phyloP scores from a whole-genome alignment of 768 basidiomycete genomes.

The Boletellus ananiceps region DNA sequence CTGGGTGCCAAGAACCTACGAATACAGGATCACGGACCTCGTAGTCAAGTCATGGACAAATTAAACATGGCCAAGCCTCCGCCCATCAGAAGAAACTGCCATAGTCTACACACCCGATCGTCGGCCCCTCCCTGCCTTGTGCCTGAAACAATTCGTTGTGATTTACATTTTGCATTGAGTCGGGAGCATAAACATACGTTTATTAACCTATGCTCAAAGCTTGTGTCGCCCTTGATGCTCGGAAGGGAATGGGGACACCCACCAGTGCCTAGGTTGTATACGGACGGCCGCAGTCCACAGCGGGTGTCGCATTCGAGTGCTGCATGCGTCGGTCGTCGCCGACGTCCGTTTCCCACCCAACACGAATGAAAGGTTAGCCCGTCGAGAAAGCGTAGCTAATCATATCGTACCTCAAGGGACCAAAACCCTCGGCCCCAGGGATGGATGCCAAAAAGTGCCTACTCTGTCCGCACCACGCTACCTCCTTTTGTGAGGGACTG shows the following conservation, averaged over 20 bases:
- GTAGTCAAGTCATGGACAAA: slow-evolving; percentile 1
- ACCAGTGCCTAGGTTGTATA: neutral
- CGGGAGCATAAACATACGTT: too few species aligned
- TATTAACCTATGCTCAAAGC: too few species aligned
- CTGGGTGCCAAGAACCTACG: neutral
- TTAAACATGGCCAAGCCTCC: slow-evolving; percentile 6
- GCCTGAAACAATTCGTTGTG: slow-evolving; percentile 13
- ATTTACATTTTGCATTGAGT: slow-evolving; percentile 16
- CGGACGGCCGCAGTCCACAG: too few species aligned
- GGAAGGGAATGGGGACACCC: neutral
- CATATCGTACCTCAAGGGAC: slow-evolving; percentile 9
- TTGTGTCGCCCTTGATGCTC: neutral
- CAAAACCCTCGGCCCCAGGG: slow-evolving; percentile 27
- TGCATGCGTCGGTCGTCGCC: neutral
- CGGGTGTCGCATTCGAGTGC: neutral
- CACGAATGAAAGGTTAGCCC: neutral
- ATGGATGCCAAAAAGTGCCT: neutral
- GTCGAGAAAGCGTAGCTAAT: slow-evolving; percentile 6
- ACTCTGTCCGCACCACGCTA: slow-evolving; percentile 23
- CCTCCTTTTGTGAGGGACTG: slow-evolving; percentile 19
- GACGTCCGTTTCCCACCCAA: slow-evolving; percentile 8
- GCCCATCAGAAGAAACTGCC: slow-evolving; percentile 1
- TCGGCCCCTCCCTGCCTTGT: neutral
- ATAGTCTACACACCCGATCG: neutral
- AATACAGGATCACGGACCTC: neutral